Evolutionary conservation across 768 basidiomycete genomes (phyloP).

Genomic region (Porphyrellus cyaneotinctus): DNA sequence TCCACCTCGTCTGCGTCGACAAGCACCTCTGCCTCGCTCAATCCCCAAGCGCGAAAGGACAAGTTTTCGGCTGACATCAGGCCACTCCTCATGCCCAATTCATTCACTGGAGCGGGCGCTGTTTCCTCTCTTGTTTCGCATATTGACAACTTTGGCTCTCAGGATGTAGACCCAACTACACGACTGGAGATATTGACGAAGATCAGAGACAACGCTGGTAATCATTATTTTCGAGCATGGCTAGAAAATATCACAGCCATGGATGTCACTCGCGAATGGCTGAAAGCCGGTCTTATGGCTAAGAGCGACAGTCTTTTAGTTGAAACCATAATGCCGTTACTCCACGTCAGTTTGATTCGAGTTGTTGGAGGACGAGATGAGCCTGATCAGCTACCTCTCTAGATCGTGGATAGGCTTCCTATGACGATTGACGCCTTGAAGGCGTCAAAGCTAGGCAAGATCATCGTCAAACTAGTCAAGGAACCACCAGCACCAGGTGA

Average conservation of each 20-base stretch:
- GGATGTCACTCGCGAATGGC: slow-evolving; percentile 78
- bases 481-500: slow-evolving; percentile 78
- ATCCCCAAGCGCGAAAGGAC: slow-evolving; percentile 52
- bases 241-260: slow-evolving; percentile 70
- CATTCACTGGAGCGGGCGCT: slow-evolving; percentile 67
- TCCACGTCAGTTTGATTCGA: slow-evolving; percentile 62
- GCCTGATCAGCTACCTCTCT: slow-evolving; percentile 17
- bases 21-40: slow-evolving; percentile 30
- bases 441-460: slow-evolving; percentile 73
- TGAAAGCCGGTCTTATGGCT: slow-evolving; percentile 62
- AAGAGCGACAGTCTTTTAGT: slow-evolving; percentile 52
- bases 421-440: slow-evolving; percentile 65
- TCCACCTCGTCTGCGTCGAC: slow-evolving; percentile 30
- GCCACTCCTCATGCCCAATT: slow-evolving; percentile 52
- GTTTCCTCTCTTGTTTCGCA: slow-evolving; percentile 57
- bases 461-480: slow-evolving; percentile 72
- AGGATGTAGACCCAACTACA: slow-evolving; percentile 59
- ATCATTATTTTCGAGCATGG: slow-evolving; percentile 87
- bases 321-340: slow-evolving; percentile 81
- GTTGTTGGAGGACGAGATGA: slow-evolving; percentile 3
- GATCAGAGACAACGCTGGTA: slow-evolving; percentile 79
- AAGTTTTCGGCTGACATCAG: slow-evolving; percentile 50
- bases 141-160: slow-evolving; percentile 56
- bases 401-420: slow-evolving; percentile 82
- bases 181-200: slow-evolving; percentile 75